Evolutionary conservation across 176 grass and related monocot genomes (phyloP).

Genomic region (Carex littledalei): DNA sequence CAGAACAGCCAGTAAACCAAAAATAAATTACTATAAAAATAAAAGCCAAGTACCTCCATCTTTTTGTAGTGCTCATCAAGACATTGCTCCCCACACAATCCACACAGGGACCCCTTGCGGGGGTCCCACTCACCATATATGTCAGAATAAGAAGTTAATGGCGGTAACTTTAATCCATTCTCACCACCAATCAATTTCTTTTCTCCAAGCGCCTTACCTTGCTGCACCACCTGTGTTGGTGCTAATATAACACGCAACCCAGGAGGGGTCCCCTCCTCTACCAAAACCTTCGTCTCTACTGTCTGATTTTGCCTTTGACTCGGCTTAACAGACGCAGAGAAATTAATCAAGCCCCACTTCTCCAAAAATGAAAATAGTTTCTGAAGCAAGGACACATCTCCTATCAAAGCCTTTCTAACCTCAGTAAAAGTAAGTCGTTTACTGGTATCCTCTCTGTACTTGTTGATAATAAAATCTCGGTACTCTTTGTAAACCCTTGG

Average conservation of each 20-base stretch:
- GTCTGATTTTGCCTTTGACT: background rate
- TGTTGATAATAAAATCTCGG: constrained; percentile 87
- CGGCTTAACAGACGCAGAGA: constrained; percentile 30
- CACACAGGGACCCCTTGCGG: constrained; percentile 40
- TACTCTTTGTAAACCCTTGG: constrained; percentile 95
- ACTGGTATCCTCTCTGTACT: constrained; percentile 69
- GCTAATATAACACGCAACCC: constrained; percentile 28
- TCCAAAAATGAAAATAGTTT: constrained; percentile 75
- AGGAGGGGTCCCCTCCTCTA: constrained; percentile 45
- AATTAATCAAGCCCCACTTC: constrained; percentile 64
- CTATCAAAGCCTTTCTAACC: constrained; percentile 66
- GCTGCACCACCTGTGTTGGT: constrained; percentile 24
- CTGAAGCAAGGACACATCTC: constrained; percentile 57
- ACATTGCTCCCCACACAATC: constrained; percentile 39
- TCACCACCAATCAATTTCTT: constrained; percentile 31
- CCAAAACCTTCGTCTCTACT: constrained; percentile 38
- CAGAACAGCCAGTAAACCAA: background rate
- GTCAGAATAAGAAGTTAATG: constrained; percentile 67
- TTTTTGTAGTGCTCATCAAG: constrained; percentile 17
- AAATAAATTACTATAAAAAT: background rate
- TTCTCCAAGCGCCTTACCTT: constrained; percentile 35
- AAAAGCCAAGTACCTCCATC: constrained; percentile 40
- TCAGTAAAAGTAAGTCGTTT: constrained; percentile 75
- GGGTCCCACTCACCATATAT: constrained; percentile 65
- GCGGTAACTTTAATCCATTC: constrained; percentile 52